Evolutionary conservation across 73 alveolate species (phyloP).

Genomic region (Symbiodinium pilosum): DNA sequence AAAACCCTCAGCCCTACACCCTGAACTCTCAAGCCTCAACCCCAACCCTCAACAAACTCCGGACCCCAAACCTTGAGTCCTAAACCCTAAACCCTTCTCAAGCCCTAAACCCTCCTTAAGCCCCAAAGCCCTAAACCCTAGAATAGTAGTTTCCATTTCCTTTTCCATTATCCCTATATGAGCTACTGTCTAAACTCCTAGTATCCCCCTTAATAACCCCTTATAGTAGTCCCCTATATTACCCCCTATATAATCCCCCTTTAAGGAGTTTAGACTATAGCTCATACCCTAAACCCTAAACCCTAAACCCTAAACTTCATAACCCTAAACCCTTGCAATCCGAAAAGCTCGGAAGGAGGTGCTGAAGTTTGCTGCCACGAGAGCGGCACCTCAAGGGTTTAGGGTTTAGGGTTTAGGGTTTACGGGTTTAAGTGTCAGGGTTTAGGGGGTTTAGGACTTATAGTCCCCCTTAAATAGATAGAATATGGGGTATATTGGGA

Average conservation of each 20-base stretch:
- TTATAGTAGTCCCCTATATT: too few species aligned
- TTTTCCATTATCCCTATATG: too few species aligned
- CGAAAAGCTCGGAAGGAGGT: slow-evolving; percentile 29
- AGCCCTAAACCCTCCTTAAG: too few species aligned
- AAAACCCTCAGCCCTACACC: background rate
- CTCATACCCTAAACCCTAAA: background rate
- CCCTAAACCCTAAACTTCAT: background rate
- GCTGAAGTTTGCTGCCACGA: slow-evolving; percentile 87
- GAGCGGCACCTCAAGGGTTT: slow-evolving; percentile 48
- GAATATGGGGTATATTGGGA: too few species aligned
- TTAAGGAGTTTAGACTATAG: too few species aligned
- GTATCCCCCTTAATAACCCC: too few species aligned
- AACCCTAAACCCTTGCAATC: background rate
- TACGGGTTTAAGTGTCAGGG: too few species aligned
- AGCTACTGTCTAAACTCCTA: too few species aligned
- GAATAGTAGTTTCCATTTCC: too few species aligned
- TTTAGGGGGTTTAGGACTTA: background rate
- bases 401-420: background rate
- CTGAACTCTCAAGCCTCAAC: background rate
- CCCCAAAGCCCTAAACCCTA: too few species aligned
- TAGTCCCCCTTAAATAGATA: too few species aligned
- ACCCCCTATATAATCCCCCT: too few species aligned
- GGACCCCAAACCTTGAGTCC: background rate
- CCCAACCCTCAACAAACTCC: background rate
- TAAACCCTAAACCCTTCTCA: background rate